Evolutionary conservation across 495 filamentous ascomycete genomes (phyloP).

Genomic region (Neurospora sp.): DNA sequence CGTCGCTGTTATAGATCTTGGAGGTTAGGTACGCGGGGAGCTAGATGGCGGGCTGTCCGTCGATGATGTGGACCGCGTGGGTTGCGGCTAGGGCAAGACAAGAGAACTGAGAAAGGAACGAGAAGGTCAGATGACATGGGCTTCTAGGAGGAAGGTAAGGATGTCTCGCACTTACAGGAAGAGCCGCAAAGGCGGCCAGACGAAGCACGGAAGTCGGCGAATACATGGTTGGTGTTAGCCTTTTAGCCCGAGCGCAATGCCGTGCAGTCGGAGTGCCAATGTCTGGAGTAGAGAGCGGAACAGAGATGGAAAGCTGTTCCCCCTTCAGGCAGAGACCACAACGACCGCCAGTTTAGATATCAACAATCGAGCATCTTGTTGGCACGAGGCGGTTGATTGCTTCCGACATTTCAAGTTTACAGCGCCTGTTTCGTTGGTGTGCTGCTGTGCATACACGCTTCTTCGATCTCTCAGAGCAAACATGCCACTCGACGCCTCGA

Average conservation of each 20-base stretch:
- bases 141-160: neutral
- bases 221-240: neutral
- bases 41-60: fast-evolving
- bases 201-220: neutral
- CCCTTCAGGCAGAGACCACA: neutral
- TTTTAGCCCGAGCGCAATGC: too few species aligned
- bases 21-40: neutral
- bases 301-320: neutral
- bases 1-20: neutral
- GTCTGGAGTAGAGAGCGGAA: neutral
- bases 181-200: neutral
- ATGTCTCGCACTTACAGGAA: neutral
- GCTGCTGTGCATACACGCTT: neutral
- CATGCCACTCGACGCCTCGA: neutral
- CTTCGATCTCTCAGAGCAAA: neutral
- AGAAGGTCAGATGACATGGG: neutral
- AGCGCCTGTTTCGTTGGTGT: neutral
- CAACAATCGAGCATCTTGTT: neutral
- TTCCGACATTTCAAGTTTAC: neutral
- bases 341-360: neutral
- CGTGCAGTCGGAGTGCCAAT: too few species aligned
- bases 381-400: neutral
- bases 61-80: neutral
- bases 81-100: neutral
- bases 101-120: neutral